Conservation (phyloP, 208 protist species). For the Leishmania gerbilli region DNA sequence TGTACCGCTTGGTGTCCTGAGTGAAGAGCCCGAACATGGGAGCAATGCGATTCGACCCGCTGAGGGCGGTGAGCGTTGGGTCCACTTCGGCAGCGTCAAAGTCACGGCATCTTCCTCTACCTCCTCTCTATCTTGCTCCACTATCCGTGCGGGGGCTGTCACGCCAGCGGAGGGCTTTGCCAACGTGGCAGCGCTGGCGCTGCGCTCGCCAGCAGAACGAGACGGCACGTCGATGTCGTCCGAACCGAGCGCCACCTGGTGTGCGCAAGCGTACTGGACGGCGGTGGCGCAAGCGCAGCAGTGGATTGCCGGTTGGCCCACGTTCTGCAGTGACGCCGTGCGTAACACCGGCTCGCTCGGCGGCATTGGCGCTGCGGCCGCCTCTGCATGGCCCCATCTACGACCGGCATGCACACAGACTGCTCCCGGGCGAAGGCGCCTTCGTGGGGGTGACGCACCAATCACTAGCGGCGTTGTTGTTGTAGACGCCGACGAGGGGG, state of each 20-base stretch:
- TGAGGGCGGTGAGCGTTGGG: background rate
- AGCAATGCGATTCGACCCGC: background rate
- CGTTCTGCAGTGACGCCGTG: background rate
- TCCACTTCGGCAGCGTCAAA: background rate
- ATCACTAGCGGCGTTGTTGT: background rate
- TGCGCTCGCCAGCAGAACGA: constrained; percentile 14
- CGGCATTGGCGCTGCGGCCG: background rate
- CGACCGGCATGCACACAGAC: background rate
- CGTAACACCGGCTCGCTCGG: too few relatives aligned
- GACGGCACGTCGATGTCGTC: background rate
- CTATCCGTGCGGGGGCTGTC: constrained; percentile 9
- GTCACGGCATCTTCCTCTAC: too few relatives aligned
- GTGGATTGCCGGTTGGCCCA: constrained; percentile 6
- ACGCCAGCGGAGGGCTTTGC: constrained; percentile 4
- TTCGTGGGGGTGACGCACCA: background rate
- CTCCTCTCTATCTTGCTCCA: background rate
- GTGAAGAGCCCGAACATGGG: background rate
- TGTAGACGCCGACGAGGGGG: constrained; percentile 14
- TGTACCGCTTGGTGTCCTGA: constrained; percentile 1
- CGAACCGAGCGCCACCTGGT: constrained; percentile 10
- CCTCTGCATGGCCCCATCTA: background rate
- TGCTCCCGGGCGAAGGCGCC: background rate
- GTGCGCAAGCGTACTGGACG: constrained; percentile 45
- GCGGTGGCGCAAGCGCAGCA: constrained; percentile 39
- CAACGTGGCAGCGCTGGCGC: constrained; percentile 22